Percentiles rank a stretch among this genome's conserved stretches.
These are phyloP conservation scores for Penicillium sp. DNA, from an alignment of 2,329 filamentous ascomycete genomes.

Conservation along the genomic window DNA sequence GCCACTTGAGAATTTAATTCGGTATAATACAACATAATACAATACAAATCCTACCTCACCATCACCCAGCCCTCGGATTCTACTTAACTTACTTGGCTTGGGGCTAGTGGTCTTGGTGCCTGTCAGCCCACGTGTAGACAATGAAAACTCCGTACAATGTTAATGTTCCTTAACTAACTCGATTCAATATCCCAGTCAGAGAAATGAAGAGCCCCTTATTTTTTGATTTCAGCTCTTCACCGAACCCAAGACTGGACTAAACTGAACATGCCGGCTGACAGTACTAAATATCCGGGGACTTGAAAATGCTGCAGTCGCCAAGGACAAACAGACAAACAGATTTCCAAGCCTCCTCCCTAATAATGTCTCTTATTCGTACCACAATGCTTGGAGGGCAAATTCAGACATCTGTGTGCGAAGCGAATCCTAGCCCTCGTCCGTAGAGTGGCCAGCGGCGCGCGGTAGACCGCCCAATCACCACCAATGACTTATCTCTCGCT, in stretches of 20 bases:
- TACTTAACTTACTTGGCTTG: not conserved
- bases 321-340: not conserved
- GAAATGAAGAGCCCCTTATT: too few species aligned
- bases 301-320: not conserved
- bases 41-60: not conserved
- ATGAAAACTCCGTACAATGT: not conserved
- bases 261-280: too few species aligned
- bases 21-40: not conserved
- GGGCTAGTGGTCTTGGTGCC: not conserved
- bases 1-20: too few species aligned
- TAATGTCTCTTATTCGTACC: too few species aligned
- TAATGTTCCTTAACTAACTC: not conserved
- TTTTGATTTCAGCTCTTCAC: too few species aligned
- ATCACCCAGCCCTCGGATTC: not conserved
- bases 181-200: not conserved
- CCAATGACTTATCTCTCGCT: conserved; percentile 6
- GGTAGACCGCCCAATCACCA: conserved; percentile 22
- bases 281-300: not conserved
- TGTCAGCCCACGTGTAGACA: not conserved
- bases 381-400: too few species aligned
- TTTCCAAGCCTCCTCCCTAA: too few species aligned
- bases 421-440: too few species aligned
- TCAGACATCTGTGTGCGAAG: too few species aligned
- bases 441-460: conserved; percentile 11
- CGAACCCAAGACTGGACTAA: too few species aligned